Percentiles rank a stretch among this genome's conserved stretches.
phyloP scores from a whole-genome alignment of 768 basidiomycete genomes.

The Tricholomella constricta region DNA sequence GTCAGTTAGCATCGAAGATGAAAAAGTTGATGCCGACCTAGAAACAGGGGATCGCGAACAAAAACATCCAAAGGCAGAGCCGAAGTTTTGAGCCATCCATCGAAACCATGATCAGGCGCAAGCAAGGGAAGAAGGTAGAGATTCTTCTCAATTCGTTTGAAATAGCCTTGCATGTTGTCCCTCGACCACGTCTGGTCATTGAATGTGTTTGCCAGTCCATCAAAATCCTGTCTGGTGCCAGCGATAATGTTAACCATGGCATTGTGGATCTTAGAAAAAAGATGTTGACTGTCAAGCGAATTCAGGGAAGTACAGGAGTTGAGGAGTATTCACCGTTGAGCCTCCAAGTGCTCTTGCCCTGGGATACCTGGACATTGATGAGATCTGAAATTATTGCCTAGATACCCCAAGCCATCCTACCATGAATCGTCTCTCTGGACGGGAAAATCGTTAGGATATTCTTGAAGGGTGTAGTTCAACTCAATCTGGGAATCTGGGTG shows the following conservation, averaged over 20 bases:
- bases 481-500: slow-evolving; percentile 25
- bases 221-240: slow-evolving; percentile 25
- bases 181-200: slow-evolving; percentile 30
- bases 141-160: slow-evolving; percentile 28
- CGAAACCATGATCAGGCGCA: slow-evolving; percentile 28
- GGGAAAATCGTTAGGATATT: slow-evolving; percentile 28
- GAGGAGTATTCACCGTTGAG: slow-evolving; percentile 32
- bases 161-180: slow-evolving; percentile 32
- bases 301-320: too few species aligned
- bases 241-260: slow-evolving; percentile 31
- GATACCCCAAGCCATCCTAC: slow-evolving; percentile 10
- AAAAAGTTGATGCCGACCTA: slow-evolving; percentile 16
- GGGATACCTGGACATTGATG: slow-evolving; percentile 25
- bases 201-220: slow-evolving; percentile 25
- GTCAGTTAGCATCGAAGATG: not conserved
- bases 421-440: slow-evolving; percentile 25
- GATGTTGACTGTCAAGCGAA: too few species aligned
- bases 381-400: not conserved
- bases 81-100: slow-evolving; percentile 32
- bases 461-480: slow-evolving; percentile 29
- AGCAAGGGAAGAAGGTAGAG: slow-evolving; percentile 17
- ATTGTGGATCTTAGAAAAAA: slow-evolving; percentile 35
- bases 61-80: slow-evolving; percentile 22
- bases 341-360: slow-evolving; percentile 30
- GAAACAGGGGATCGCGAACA: slow-evolving; percentile 20